Base-by-base conservation (phyloP, 31 red algal species). In the Asparagopsis taxiformis region DNA sequence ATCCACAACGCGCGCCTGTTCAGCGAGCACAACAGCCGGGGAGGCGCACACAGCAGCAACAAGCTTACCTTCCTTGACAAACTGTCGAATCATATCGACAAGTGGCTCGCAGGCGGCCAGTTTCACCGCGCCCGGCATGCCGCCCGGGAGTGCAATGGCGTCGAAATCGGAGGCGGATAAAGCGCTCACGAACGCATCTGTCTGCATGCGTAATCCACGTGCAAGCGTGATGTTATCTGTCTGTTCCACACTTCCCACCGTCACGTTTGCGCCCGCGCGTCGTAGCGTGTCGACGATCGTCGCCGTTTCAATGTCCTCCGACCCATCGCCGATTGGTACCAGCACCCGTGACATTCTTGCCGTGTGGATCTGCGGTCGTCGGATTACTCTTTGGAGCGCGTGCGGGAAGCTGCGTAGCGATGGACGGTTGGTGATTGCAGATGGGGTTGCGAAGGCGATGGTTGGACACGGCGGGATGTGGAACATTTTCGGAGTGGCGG, bases 41-140 rank as follows among this genome's bases (percentile, higher is more conserved):
- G 89, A 77, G 10, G 94, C 94, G 61, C 94, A 97, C 9, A 97
- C 87, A 4, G 94, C 94, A 11, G 77, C 94, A 44, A 97, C 82
- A 26, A 75, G 22, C 7, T 49, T 29, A 3, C 79, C 79, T n/a
- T 38, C 48, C 4, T 53, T 59, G 15, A 58, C 51, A n/a, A 87
- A 78, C 3, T 88, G 39, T 30, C 32, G 58, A 1, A 97, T 30
- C 26, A 97, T 28, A n/a, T 49, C 31, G 11, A 59, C 49, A 37
- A 97, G 57, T 16, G 65, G 49, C 25, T 37, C 34, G 15, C 53
- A 77, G 32, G 68, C 85, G 15, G 76, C 66, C 21, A 97, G 73
- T 11, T 52, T 72, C 54, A 90, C 69, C 22, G 94, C 94, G 30
- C 94, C 94, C 0, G 89, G 89, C 81, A 93, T 92, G 43, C 94